Conservation (phyloP, 202 grass and related monocot genomes). For the Bolboschoenoplectus hybrid region DNA sequence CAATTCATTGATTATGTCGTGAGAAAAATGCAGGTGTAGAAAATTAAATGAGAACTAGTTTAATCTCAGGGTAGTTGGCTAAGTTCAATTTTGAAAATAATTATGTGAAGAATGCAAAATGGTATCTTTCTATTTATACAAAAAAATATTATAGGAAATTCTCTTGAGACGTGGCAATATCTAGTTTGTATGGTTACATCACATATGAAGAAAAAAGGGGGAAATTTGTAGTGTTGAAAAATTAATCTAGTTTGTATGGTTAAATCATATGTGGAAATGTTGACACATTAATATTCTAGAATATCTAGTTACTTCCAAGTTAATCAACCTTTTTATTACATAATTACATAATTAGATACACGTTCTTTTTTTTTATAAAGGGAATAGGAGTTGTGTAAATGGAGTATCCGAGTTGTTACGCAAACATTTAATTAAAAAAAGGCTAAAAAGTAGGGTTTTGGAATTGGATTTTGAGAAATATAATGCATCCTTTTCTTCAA, state of each 20-base stretch:
- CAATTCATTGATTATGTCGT: neutral
- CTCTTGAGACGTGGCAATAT: neutral
- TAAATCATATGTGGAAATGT: neutral
- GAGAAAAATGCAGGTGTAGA: neutral
- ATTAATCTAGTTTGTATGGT: too few relatives aligned
- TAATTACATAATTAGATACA: neutral
- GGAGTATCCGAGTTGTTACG: neutral
- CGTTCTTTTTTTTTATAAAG: neutral
- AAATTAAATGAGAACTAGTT: neutral
- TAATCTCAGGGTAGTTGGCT: neutral
- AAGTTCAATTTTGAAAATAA: neutral
- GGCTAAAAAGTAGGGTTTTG: neutral
- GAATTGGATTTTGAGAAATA: neutral
- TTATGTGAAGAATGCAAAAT: neutral
- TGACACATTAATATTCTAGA: neutral
- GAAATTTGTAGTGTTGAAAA: neutral
- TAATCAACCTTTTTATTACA: conserved; percentile 21
- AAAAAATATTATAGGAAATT: neutral
- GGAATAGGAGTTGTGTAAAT: neutral
- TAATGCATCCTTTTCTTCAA: neutral
- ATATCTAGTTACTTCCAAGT: conserved; percentile 21
- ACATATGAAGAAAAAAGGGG: neutral
- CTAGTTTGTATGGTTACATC: neutral
- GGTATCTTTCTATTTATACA: neutral
- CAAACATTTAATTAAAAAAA: neutral